Base-by-base conservation (phyloP, 305 asterid species). In the Stenogyne calaminthoides region DNA sequence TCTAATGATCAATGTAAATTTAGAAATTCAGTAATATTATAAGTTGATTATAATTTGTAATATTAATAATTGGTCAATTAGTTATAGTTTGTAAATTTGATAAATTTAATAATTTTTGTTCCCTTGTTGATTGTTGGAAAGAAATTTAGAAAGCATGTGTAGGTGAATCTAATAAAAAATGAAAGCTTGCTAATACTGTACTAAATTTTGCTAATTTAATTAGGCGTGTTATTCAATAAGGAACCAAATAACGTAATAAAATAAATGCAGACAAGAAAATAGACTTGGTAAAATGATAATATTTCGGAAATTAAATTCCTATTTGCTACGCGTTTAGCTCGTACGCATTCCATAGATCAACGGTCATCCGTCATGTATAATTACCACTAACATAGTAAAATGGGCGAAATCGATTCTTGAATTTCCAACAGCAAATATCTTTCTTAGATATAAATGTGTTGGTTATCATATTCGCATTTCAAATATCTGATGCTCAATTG, bases 341-440 rank as follows among this genome's bases (percentile, higher is more conserved):
- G 18, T 51, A 19, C 57, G 64, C 11, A 62, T 12, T 20, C 22
- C 55, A 70, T 27, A 32, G 6, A 7, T 60, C 71, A 72, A 72
- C 81, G 81, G 71, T 29, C 70, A 12, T 34, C 55, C 22, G 9
- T 46, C 19, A 39, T 22, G 77, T 63, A 49, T 55, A 34, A 64
- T 15, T 8, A 73, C 12, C 49, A 69, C 14, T 19, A 44, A 25
- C 22, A 70, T 55, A 62, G 34, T 49, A 14, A 27, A 4, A 74
- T 9, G 10, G 12, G 18, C 55, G 14, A 59, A 20, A 57, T 20
- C 25, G 20, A 37, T 46, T 71, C 67, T 61, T 63, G 63, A 47
- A 37, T 76, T 19, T 71, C 70, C 71, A 47, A 49, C 57, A 36
- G 59, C 62, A 1, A 25, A 7, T 27, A 2, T 55, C 15, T 36